phyloP scores from a whole-genome alignment of 805 yeast genomes.

The Saccharomyces jurei region DNA sequence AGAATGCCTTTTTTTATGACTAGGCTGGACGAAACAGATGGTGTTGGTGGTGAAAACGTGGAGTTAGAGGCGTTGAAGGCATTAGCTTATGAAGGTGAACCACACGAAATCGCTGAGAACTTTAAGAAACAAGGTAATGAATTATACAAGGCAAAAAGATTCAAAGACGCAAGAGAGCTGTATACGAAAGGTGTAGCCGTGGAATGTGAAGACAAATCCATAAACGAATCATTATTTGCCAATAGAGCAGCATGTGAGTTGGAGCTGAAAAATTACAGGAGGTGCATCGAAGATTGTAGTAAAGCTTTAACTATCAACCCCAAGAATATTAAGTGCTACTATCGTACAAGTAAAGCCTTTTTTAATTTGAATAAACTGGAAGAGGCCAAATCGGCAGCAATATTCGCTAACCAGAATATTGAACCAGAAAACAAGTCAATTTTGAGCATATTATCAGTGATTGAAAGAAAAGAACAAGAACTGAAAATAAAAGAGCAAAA shows the following conservation, averaged over 20 bases:
- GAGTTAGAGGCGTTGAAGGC: conserved; percentile 85
- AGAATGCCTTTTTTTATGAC: conserved; percentile 93
- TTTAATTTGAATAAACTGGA: conserved; percentile 55
- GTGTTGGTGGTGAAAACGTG: conserved; percentile 64
- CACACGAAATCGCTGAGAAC: conserved; percentile 81
- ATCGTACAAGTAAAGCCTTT: conserved; percentile 76
- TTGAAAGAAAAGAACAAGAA: conserved; percentile 34
- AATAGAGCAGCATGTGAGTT: conserved; percentile 91
- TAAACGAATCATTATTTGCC: conserved; percentile 56
- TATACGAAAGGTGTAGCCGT: conserved; percentile 77
- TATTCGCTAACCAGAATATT: conserved; percentile 49
- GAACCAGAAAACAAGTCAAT: conserved; percentile 57
- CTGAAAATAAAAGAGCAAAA: conserved; percentile 26
- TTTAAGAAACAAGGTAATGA: conserved; percentile 94
- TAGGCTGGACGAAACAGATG: conserved; percentile 66
- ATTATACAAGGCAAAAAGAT: conserved; percentile 62
- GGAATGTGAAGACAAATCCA: conserved; percentile 45
- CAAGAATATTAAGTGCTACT: conserved; percentile 73
- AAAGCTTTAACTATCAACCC: conserved; percentile 59
- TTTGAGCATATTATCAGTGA: conserved; percentile 35
- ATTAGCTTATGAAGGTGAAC: conserved; percentile 91
- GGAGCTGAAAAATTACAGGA: conserved; percentile 74
- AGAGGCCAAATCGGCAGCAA: conserved; percentile 61
- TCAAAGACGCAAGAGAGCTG: conserved; percentile 64
- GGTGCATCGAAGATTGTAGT: conserved; percentile 80